Conservation (phyloP, 2,329 filamentous ascomycete species). For the Aspergillus persii region DNA sequence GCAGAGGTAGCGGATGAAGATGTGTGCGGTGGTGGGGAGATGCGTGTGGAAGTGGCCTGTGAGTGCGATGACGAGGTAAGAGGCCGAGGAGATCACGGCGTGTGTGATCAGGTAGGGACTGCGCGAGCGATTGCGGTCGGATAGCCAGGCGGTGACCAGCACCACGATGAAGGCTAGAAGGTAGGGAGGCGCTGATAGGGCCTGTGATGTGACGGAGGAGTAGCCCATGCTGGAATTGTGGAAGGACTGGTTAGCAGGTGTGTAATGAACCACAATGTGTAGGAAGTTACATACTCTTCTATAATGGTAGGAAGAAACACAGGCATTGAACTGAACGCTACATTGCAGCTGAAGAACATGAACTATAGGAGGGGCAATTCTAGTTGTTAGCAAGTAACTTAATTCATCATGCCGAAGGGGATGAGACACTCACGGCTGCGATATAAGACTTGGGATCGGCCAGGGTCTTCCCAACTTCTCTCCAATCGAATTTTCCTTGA, state of each 20-base stretch:
- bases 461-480: conserved; percentile 59
- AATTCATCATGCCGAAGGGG: no score
- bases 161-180: conserved; percentile 71
- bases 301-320: conserved; percentile 85
- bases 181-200: conserved; percentile 77
- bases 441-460: conserved; percentile 69
- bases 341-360: conserved; percentile 86
- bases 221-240: conserved; percentile 62
- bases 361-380: conserved; percentile 30
- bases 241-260: not conserved
- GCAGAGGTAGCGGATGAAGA: conserved; percentile 62
- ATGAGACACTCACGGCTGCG: conserved; percentile 55
- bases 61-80: conserved; percentile 59
- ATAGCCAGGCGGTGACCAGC: conserved; percentile 68
- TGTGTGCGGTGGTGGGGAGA: conserved; percentile 33
- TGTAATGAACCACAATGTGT: not conserved
- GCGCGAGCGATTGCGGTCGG: conserved; percentile 64
- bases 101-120: conserved; percentile 67
- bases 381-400: not conserved
- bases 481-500: conserved; percentile 48
- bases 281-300: conserved; percentile 45
- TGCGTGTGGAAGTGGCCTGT: conserved; percentile 45
- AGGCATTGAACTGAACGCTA: conserved; percentile 82
- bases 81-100: conserved; percentile 66
- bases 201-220: conserved; percentile 66